Base-by-base conservation (phyloP, 345 rosid species). In the Tarenaya hassleriana region DNA sequence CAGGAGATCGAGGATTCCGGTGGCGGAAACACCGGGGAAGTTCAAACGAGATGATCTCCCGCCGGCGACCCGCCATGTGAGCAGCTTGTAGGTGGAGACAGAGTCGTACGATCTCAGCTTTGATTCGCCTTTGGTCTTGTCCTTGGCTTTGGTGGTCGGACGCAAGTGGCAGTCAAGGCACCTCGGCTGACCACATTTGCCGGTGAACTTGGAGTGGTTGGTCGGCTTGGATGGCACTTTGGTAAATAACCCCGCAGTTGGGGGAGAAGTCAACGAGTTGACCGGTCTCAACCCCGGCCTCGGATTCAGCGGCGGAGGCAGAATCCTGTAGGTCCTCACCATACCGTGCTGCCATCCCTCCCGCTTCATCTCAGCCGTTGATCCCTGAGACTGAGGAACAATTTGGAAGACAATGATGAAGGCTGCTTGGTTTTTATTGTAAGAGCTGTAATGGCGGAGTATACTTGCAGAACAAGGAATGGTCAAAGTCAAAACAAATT, bases 171-270 rank as follows among this genome's bases (percentile, higher is more conserved):
- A 75, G 8, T 16, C 74, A 13, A 46, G 7, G 59, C 82, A 90
- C 45, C 70, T 72, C 7, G 56, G 39, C 62, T 50, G 58, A 10
- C 75, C 58, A 48, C 81, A 84, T 68, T 69, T 78, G 10, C 84
- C 81, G 14, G 82, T 83, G 58, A 79, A 74, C 66, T 81, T 79
- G 60, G 94, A 84, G 73, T 90, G 85, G 66, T 74, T 61, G 48
- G 76, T 72, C 61, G 95, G 89, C 56, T 69, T 74, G 0, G 61
- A 34, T 2, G 70, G 49, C 48, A 62, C 73, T 52, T 39, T 75
- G 19, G 83, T 37, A 50, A 75, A 79, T 1, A 75, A 24, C 21
- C 77, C 82, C 0, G 76, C 58, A 4, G 78, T 51, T 5, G 75
- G 57, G 1, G 77, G 69, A 0, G 84, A 64, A 10, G 78, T 70